A percentile compares a stretch with the other conserved stretches of the same genome.
Conservation (phyloP, 257 asterid species). For the Jacaranda copaia region DNA sequence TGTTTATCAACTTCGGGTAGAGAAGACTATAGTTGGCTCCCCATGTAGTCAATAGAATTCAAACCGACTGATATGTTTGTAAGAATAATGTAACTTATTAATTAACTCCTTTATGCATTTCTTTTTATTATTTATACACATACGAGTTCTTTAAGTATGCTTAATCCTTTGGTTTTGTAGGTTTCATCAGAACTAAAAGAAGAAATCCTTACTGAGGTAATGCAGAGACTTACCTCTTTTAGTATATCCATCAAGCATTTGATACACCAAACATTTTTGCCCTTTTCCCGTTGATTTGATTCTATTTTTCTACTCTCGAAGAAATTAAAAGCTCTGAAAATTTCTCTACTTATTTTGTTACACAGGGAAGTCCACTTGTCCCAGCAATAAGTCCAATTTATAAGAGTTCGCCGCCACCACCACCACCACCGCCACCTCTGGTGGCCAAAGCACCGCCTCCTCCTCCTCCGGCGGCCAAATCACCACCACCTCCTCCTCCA, state of each 20-base stretch:
- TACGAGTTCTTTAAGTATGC: background rate
- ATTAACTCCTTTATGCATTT: too few species aligned
- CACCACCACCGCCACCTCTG: slow-evolving; percentile 35
- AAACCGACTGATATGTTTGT: too few species aligned
- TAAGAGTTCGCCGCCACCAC: slow-evolving; percentile 37
- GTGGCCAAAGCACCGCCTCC: slow-evolving; percentile 39
- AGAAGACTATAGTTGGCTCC: too few species aligned
- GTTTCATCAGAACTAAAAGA: slow-evolving; percentile 38
- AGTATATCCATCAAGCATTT: too few species aligned
- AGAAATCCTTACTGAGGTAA: slow-evolving; percentile 38
- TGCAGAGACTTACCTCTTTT: background rate
- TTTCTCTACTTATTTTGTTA: background rate
- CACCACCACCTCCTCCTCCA: slow-evolving; percentile 40
- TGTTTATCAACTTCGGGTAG: background rate
- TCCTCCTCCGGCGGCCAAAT: slow-evolving; percentile 33
- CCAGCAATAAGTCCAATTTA: slow-evolving; percentile 20
- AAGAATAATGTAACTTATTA: too few species aligned
- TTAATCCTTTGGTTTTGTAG: slow-evolving; percentile 20
- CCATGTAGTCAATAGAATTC: too few species aligned
- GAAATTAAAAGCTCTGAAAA: background rate
- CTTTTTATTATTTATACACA: too few species aligned
- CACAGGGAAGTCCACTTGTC: slow-evolving; percentile 25
- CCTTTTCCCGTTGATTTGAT: background rate
- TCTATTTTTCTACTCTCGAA: too few species aligned
- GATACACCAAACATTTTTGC: too few species aligned